Evolutionary conservation across 495 filamentous ascomycete genomes (phyloP), one percentile per base, ranked within the genome.

Genomic region (Neurospora sp.): DNA sequence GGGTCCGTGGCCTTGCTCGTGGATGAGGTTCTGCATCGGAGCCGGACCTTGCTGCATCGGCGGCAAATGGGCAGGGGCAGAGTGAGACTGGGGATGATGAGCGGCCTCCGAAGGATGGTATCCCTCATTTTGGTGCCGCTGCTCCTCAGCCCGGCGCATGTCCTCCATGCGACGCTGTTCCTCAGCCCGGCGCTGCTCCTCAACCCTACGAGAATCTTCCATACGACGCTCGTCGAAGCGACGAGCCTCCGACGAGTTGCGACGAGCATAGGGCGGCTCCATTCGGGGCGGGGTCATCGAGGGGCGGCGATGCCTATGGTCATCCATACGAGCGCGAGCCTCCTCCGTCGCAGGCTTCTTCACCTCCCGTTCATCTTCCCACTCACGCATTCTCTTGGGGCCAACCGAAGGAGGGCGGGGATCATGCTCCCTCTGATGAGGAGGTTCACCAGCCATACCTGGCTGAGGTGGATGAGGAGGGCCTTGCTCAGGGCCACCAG

Each of bases 321-420:
- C 94, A 37, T 97, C 94, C 78, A 97, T 86, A 71, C 93, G 91
- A 62, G 92, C 92, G 69, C 94, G 91, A 72, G 85, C 92, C 79
- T 99, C 96, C 7, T 98, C 94, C 38, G 89, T 96, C 5, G 93
- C 90, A 59, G 90, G 90, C 84, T 97, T 97, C 83, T 98, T 97
- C 20, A 89, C 83, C 2, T 87, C 85, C 38, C 87, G 80, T 23
- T 97, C 94, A 72, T 94, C 92, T 72, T 97, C 96, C 93, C 96
- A 96, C 77, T 98, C 96, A 46, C 93, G 89, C 76, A 87, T 85
- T 73, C 96, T 88, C 87, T 99, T 99, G 72, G 93, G 89, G 1
- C 91, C 92, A 48, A 91, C 92, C 9, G 90, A 87, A 27, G 92
- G 88, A 44, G 95, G 92, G 62, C 96, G 89, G 7, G 73, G 74